Percentiles rank a stretch among this genome's conserved stretches.
These are phyloP conservation scores for Pezicula carpinea DNA, from an alignment of 2,329 filamentous ascomycete species.

Conservation along the genomic window DNA sequence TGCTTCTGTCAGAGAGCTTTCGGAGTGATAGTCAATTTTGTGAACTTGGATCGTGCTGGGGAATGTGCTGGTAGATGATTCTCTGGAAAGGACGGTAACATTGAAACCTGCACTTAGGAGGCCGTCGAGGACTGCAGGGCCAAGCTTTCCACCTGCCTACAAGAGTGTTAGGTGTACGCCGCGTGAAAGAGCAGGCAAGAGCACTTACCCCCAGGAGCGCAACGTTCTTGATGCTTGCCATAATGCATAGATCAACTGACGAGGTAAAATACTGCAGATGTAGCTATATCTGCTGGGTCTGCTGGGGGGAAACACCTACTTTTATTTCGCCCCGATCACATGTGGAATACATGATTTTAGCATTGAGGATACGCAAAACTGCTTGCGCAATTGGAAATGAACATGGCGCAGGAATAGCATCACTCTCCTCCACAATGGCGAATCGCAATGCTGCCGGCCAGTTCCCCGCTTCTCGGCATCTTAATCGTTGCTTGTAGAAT, in stretches of 20 bases:
- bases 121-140: constrained; percentile 20
- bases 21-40: constrained; percentile 13
- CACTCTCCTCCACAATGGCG: no score
- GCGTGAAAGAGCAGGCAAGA: background rate
- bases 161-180: background rate
- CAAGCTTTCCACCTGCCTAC: constrained; percentile 16
- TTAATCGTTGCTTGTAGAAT: no score
- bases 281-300: no score
- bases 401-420: no score
- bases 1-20: constrained; percentile 23
- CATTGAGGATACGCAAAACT: no score
- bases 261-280: no score
- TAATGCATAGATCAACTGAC: background rate
- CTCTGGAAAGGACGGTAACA: constrained; percentile 29
- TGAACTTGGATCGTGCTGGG: constrained; percentile 16
- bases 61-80: constrained; percentile 21
- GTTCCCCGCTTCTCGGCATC: no score
- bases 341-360: no score
- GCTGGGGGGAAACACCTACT: no score
- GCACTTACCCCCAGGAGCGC: constrained; percentile 12
- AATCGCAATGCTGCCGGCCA: no score
- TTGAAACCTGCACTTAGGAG: constrained; percentile 25
- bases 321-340: no score
- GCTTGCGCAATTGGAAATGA: no score
- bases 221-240: constrained; percentile 17